phyloP scores from a whole-genome alignment of 2,329 filamentous ascomycete species.

The Volutella citrinella region DNA sequence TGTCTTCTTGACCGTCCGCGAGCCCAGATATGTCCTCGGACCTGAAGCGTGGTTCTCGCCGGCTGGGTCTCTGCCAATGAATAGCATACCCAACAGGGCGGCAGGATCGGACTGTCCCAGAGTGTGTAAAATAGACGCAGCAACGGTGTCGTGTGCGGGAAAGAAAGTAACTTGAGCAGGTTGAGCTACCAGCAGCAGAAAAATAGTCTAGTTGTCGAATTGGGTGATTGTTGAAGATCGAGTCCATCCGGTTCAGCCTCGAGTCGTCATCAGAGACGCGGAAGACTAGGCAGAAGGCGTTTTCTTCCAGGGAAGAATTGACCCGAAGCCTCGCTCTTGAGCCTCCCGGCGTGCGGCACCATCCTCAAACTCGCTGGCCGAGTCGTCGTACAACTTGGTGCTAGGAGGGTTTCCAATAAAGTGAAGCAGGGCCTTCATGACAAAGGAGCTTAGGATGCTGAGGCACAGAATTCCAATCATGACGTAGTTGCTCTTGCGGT shows the following conservation, averaged over 20 bases:
- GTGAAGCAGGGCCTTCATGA: conserved; percentile 66
- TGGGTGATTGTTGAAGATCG: conserved; percentile 30
- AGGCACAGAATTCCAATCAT: conserved; percentile 83
- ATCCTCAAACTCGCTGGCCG: conserved; percentile 50
- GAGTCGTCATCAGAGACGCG: too few species aligned
- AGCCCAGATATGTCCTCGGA: conserved; percentile 6
- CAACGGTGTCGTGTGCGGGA: too few species aligned
- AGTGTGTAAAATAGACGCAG: too few species aligned
- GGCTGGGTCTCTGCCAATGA: too few species aligned
- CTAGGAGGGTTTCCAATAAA: conserved; percentile 53
- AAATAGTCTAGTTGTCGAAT: conserved; percentile 3
- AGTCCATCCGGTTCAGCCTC: too few species aligned
- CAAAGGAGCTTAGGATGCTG: conserved; percentile 70
- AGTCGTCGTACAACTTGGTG: conserved; percentile 41
- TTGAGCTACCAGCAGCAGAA: conserved; percentile 32
- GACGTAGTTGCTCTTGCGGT: conserved; percentile 77
- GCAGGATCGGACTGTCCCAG: too few species aligned
- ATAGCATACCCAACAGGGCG: too few species aligned
- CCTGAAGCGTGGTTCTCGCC: too few species aligned
- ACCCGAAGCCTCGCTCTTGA: conserved; percentile 56
- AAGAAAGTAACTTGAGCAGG: too few species aligned
- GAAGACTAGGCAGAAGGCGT: conserved; percentile 21
- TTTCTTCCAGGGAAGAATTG: conserved; percentile 35
- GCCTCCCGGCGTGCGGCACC: conserved; percentile 58
- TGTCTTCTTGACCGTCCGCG: conserved; percentile 37